Evolutionary conservation across 163 green algal genomes (phyloP), one percentile per base, ranked within the genome.

Genomic region (Volvox carteri): DNA sequence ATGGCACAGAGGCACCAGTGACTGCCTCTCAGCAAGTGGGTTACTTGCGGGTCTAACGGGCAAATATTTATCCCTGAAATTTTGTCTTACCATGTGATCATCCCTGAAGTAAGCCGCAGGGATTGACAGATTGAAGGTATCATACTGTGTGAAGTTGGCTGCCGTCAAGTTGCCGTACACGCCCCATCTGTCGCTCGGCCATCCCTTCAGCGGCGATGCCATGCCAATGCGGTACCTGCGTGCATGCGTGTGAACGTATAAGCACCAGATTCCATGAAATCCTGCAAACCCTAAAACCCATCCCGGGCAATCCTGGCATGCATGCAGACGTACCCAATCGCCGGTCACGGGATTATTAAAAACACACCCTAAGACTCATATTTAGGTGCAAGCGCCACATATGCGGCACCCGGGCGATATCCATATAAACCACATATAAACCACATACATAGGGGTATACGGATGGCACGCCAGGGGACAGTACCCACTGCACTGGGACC

Each of bases 171-270:
- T 86, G 78, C 78, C 78, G 37, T 52, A 85, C 35, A 7, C 4
- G 16, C 76, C 76, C 18, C 30, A 11, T 3, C 6, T 2, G 5
- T 85, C 30, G 7, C 14, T 33, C 0, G 18, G 33, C 33, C 9
- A 21, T 44, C 8, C 44, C 33, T 58, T 76, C 25, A 86, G 30
- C 14, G 78, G 78, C 39, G 21, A 46, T 4, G 58, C 78, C 41
- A 70, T 60, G 25, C 78, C 78, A 14, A 86, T 86, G 23, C 78
- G 78, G 58, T 77, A 85, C 76, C 76, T 84, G 76, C n/a, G n/a
- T n/a, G n/a, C n/a, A n/a, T n/a, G n/a, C n/a, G n/a, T n/a, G n/a
- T n/a, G 16, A 58, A 16, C 16, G 16, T 16, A 16, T 58, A 58
- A 25, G 50, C 50, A 58, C 12, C 50, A 16, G 50, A 25, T 58